Evolutionary conservation across 2,329 filamentous ascomycete genomes (phyloP).

Genomic region (Aspergillus neotritici): DNA sequence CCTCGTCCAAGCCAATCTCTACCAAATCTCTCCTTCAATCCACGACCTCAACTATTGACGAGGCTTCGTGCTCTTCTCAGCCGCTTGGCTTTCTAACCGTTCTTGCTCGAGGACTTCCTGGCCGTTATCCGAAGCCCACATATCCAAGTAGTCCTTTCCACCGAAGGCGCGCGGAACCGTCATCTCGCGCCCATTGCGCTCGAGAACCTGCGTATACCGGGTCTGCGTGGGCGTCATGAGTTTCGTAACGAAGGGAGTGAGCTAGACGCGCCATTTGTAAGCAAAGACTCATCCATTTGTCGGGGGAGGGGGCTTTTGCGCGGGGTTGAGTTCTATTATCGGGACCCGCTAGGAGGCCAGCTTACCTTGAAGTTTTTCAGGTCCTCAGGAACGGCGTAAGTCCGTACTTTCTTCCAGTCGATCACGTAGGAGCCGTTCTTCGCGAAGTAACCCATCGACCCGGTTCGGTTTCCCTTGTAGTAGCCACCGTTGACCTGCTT

Average conservation of each 20-base stretch:
- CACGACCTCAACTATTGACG: conserved; percentile 10
- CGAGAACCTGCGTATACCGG: conserved; percentile 29
- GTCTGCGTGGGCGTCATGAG: conserved; percentile 34
- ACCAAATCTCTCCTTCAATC: not conserved
- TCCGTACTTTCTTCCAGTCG: conserved; percentile 82
- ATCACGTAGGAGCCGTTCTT: conserved; percentile 59
- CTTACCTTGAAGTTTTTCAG: conserved; percentile 66
- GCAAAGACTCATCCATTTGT: too few species aligned
- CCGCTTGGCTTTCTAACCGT: conserved; percentile 12
- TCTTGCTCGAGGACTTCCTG: conserved; percentile 28
- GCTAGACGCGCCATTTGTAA: conserved; percentile 20
- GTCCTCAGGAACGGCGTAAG: conserved; percentile 71
- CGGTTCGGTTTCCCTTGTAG: conserved; percentile 93
- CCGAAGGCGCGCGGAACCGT: conserved; percentile 28
- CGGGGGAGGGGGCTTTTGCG: too few species aligned
- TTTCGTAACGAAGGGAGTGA: conserved; percentile 44
- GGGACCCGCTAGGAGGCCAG: not conserved
- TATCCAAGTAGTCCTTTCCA: conserved; percentile 34
- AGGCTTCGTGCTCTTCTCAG: conserved; percentile 2
- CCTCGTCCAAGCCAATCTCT: not conserved
- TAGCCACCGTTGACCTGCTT: conserved; percentile 90
- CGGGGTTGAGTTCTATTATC: too few species aligned
- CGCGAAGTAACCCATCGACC: conserved; percentile 79
- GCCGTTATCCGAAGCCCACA: conserved; percentile 35
- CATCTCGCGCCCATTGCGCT: conserved; percentile 21